phyloP scores from a whole-genome alignment of 148 eudicot genomes.

The Vaccinium darrowii region DNA sequence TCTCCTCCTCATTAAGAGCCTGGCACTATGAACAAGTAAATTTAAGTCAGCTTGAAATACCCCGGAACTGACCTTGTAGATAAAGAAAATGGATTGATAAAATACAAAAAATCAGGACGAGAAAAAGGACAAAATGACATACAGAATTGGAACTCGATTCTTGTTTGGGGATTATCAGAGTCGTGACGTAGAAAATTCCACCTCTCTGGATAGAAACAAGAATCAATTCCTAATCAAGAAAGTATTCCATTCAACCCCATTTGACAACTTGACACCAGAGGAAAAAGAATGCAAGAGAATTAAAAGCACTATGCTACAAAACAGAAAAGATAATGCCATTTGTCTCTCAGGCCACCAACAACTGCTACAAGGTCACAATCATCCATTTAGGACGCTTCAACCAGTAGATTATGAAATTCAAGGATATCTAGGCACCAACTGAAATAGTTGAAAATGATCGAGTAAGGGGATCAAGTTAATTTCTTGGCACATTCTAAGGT shows the following conservation, averaged over 20 bases:
- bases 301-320: background rate
- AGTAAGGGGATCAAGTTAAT: background rate
- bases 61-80: slow-evolving; percentile 7
- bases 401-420: background rate
- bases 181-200: slow-evolving; percentile 58
- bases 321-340: background rate
- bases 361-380: background rate
- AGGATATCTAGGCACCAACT: background rate
- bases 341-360: background rate
- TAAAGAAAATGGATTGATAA: background rate
- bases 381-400: background rate
- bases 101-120: background rate
- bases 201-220: slow-evolving; percentile 44
- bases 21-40: slow-evolving; percentile 53
- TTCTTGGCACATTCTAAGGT: background rate
- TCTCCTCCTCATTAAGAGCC: slow-evolving; percentile 73
- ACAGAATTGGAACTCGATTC: slow-evolving; percentile 70
- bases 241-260: background rate
- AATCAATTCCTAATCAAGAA: slow-evolving; percentile 9
- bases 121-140: slow-evolving; percentile 30
- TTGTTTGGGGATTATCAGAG: slow-evolving; percentile 76
- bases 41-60: slow-evolving; percentile 12
- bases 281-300: background rate
- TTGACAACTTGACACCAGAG: background rate
- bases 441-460: background rate